A percentile compares a stretch with the other conserved stretches of the same genome.
Evolutionary conservation across 2,329 filamentous ascomycete genomes (phyloP).

Genomic region (Mariannaea elegans): DNA sequence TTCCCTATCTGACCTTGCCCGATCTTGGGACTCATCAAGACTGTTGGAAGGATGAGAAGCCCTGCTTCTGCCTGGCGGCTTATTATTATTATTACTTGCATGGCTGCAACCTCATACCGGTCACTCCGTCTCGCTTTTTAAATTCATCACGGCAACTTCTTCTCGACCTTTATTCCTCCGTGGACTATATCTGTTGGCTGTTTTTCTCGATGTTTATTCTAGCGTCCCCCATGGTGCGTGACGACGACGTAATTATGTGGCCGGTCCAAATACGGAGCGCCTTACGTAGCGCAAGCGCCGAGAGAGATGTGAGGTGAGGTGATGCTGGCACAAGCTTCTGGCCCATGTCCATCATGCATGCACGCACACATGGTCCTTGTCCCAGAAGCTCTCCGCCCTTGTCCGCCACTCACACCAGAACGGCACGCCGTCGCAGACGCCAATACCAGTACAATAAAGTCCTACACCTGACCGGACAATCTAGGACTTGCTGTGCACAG

Average conservation of each 20-base stretch:
- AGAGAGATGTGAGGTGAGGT: conserved; percentile 18
- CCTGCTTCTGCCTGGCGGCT: conserved; percentile 8
- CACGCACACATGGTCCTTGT: conserved; percentile 34
- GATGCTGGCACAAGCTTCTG: conserved; percentile 39
- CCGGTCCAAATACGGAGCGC: conserved; percentile 15
- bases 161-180: not conserved
- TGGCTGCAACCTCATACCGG: not conserved
- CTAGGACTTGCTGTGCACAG: conserved; percentile 16
- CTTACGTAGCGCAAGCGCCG: conserved; percentile 19
- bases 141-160: not conserved
- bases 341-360: conserved; percentile 34
- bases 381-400: conserved; percentile 12
- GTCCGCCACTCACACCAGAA: not conserved
- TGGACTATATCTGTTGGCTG: conserved; percentile 4
- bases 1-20: conserved; percentile 9
- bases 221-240: conserved; percentile 13
- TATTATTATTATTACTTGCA: conserved; percentile 2
- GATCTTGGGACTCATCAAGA: conserved; percentile 7
- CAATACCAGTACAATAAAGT: conserved; percentile 15
- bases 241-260: not conserved
- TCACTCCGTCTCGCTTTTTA: conserved; percentile 10
- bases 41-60: conserved; percentile 11
- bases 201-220: conserved; percentile 12
- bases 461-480: conserved; percentile 16
- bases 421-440: not conserved